phyloP scores from a whole-genome alignment of 2,329 filamentous ascomycete genomes.

The Ceratocystis smalleyi region DNA sequence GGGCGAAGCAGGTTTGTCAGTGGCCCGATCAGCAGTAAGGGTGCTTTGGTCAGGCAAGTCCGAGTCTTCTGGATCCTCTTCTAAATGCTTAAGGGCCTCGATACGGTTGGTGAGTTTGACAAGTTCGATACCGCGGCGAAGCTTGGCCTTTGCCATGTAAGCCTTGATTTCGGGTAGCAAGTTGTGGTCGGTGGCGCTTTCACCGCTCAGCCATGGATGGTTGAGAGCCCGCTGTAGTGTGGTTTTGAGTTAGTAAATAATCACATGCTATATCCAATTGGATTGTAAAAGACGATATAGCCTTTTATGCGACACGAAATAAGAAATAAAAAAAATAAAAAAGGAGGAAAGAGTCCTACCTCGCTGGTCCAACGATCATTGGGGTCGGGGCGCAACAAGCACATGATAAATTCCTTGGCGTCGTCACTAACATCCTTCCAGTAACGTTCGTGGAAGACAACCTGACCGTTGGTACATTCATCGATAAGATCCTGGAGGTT shows the following conservation, averaged over 20 bases:
- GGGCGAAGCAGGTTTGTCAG: constrained; percentile 23
- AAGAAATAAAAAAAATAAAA: no score
- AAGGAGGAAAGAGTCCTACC: constrained; percentile 30
- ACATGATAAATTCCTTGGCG: constrained; percentile 84
- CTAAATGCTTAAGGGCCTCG: constrained; percentile 81
- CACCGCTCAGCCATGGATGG: constrained; percentile 79
- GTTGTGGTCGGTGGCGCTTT: constrained; percentile 84
- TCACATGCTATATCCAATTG: neutral
- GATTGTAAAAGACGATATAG: constrained; percentile 2
- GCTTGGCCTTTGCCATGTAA: constrained; percentile 79
- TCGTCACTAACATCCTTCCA: constrained; percentile 96
- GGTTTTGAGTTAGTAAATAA: neutral
- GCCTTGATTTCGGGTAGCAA: constrained; percentile 91
- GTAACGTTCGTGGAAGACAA: constrained; percentile 94
- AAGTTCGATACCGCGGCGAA: constrained; percentile 86
- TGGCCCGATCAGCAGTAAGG: constrained; percentile 34
- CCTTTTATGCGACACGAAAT: neutral
- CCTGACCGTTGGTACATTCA: constrained; percentile 68
- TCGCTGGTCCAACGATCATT: constrained; percentile 62
- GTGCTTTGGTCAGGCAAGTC: constrained; percentile 46
- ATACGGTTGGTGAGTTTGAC: constrained; percentile 94
- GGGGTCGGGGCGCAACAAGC: constrained; percentile 64
- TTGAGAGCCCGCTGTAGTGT: constrained; percentile 50
- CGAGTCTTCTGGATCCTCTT: constrained; percentile 65
- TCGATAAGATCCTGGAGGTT: constrained; percentile 85